Evolutionary conservation across 345 rosid genomes (phyloP).

Genomic region (Erysimum cheiranthoides): DNA sequence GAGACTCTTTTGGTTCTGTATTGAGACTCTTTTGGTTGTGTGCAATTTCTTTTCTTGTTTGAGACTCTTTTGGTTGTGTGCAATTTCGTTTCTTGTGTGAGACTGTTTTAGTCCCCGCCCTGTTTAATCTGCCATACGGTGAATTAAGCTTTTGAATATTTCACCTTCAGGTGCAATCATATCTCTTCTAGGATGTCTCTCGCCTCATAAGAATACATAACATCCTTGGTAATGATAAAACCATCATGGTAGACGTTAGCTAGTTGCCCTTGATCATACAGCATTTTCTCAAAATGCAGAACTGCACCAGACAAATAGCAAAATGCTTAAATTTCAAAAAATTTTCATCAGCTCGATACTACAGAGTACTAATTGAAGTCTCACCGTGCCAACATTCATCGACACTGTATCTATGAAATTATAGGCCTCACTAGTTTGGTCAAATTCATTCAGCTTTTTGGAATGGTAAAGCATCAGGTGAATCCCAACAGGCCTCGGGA

Average conservation of each 20-base stretch:
- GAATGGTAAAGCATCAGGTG: conserved; percentile 84
- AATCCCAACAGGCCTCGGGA: conserved; percentile 95
- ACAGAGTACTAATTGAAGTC: conserved; percentile 36
- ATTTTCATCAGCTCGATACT: conserved; percentile 2
- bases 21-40: too few species aligned
- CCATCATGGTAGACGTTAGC: conserved; percentile 80
- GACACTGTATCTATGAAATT: conserved; percentile 94
- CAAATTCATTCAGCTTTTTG: conserved; percentile 68
- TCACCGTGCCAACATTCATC: conserved; percentile 96
- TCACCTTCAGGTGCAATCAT: conserved; percentile 86
- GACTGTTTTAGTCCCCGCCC: too few species aligned
- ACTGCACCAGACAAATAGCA: conserved; percentile 54
- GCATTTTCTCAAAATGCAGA: conserved; percentile 98
- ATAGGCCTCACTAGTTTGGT: conserved; percentile 56
- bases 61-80: too few species aligned
- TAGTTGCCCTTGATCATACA: conserved; percentile 93
- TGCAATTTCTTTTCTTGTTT: too few species aligned
- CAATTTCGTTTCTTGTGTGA: too few species aligned
- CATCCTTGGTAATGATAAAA: conserved; percentile 70
- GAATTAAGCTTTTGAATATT: conserved; percentile 45
- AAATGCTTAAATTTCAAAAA: background rate
- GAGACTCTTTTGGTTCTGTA: too few species aligned
- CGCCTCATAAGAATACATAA: conserved; percentile 60
- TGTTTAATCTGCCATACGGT: too few species aligned
- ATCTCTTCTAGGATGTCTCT: conserved; percentile 86